phyloP scores from a whole-genome alignment of 2,329 filamentous ascomycete species.

The Phialophora expanda region DNA sequence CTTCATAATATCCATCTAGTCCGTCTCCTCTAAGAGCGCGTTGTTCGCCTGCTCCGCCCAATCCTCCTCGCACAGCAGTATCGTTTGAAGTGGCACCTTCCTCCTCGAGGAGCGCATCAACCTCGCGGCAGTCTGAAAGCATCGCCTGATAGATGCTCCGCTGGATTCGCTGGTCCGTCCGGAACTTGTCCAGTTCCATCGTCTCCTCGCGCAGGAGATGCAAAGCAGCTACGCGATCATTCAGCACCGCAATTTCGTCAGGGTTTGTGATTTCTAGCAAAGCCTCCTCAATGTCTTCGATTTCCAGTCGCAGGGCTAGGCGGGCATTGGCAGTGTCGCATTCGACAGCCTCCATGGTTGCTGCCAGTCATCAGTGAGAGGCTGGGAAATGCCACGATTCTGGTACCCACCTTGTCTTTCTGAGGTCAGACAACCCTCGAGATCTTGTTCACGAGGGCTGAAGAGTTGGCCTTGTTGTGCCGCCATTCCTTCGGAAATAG shows the following conservation, averaged over 20 bases:
- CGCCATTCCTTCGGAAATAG: too few relatives aligned
- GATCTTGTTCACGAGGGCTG: background rate
- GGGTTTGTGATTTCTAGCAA: background rate
- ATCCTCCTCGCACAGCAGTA: background rate
- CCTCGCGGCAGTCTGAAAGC: conserved; percentile 22
- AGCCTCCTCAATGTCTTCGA: conserved; percentile 8
- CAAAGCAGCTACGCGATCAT: conserved; percentile 9
- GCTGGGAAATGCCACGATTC: background rate
- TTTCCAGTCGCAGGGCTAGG: conserved; percentile 6
- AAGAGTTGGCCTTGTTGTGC: background rate
- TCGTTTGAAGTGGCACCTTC: background rate
- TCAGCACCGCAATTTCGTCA: background rate
- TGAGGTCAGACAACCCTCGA: background rate
- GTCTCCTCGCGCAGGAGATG: conserved; percentile 16
- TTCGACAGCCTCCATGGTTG: background rate
- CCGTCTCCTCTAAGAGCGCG: conserved; percentile 3
- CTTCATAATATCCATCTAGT: conserved; percentile 21
- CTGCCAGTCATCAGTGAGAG: background rate
- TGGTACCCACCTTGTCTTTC: background rate
- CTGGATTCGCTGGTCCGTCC: conserved; percentile 17
- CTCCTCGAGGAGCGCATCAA: conserved; percentile 14
- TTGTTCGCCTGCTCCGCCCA: background rate
- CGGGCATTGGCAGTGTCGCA: conserved; percentile 1
- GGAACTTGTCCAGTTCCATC: background rate
- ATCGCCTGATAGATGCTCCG: conserved; percentile 28